A percentile compares a stretch with the other conserved stretches of the same genome.
Evolutionary conservation across 1,284 basidiomycete species (phyloP).

Genomic region (Bondarzewia mesenterica): DNA sequence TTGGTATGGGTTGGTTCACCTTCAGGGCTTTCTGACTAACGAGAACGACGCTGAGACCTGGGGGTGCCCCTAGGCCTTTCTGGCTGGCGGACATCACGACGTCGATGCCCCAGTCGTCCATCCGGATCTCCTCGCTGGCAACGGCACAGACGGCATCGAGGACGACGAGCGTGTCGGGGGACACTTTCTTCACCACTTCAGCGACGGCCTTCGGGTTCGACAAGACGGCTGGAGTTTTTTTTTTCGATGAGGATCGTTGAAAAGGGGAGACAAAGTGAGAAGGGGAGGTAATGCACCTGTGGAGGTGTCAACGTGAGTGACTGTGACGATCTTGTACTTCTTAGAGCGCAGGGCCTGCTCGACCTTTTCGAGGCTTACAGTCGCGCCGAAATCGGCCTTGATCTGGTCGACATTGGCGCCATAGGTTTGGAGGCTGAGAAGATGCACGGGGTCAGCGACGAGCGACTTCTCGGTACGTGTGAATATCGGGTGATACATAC

Average conservation of each 20-base stretch:
- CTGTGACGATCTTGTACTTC: constrained; percentile 86
- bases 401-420: constrained; percentile 88
- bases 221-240: constrained; percentile 67
- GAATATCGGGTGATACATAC: constrained; percentile 26
- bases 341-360: constrained; percentile 73
- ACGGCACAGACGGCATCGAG: constrained; percentile 95
- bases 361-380: constrained; percentile 57
- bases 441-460: background rate
- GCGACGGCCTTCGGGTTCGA: constrained; percentile 80
- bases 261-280: background rate
- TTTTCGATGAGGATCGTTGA: constrained; percentile 1
- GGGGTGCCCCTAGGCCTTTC: constrained; percentile 94
- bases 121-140: constrained; percentile 90
- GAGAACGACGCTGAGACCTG: constrained; percentile 83
- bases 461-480: background rate
- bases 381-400: constrained; percentile 75
- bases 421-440: constrained; percentile 71
- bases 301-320: constrained; percentile 94
- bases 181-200: constrained; percentile 67
- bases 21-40: constrained; percentile 79
- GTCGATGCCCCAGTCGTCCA: constrained; percentile 94
- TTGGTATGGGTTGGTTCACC: constrained; percentile 23
- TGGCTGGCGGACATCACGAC: constrained; percentile 87
- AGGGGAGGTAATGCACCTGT: constrained; percentile 45
- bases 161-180: constrained; percentile 84